A percentile compares a stretch with the other conserved stretches of the same genome.
Conservation (phyloP, 2,329 filamentous ascomycete genomes). For the Plectosphaerella plurivora region DNA sequence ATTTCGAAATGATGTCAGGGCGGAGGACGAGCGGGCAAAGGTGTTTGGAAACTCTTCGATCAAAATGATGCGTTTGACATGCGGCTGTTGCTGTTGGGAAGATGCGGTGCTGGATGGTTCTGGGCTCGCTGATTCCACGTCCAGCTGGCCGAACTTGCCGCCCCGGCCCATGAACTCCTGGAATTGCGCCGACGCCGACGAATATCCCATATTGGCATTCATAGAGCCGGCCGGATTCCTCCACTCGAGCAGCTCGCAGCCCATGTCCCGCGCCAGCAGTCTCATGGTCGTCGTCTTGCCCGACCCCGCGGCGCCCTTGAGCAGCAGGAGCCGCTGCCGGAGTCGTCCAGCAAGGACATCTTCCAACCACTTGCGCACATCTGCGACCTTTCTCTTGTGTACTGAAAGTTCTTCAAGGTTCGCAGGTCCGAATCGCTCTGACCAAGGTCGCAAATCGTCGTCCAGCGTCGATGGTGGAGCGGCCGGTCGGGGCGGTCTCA, state of each 20-base stretch:
- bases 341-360: constrained; percentile 63
- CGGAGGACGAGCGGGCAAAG: constrained; percentile 60
- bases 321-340: constrained; percentile 70
- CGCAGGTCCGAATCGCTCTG: constrained; percentile 73
- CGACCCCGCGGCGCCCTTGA: constrained; percentile 87
- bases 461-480: constrained; percentile 24
- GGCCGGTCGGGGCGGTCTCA: constrained; percentile 33
- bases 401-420: constrained; percentile 83
- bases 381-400: constrained; percentile 87
- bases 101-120: constrained; percentile 12
- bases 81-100: constrained; percentile 17
- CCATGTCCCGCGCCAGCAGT: constrained; percentile 73
- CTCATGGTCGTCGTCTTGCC: constrained; percentile 88
- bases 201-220: constrained; percentile 55
- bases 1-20: constrained; percentile 67
- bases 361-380: constrained; percentile 80
- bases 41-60: constrained; percentile 82
- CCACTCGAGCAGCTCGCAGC: constrained; percentile 81
- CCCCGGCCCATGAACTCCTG: constrained; percentile 86
- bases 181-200: constrained; percentile 75
- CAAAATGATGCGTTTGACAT: constrained; percentile 55
- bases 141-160: constrained; percentile 72
- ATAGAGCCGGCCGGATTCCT: constrained; percentile 68
- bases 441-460: constrained; percentile 73
- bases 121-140: constrained; percentile 29